phyloP scores from a whole-genome alignment of 345 rosid species.

The Abelmoschus esculentus region DNA sequence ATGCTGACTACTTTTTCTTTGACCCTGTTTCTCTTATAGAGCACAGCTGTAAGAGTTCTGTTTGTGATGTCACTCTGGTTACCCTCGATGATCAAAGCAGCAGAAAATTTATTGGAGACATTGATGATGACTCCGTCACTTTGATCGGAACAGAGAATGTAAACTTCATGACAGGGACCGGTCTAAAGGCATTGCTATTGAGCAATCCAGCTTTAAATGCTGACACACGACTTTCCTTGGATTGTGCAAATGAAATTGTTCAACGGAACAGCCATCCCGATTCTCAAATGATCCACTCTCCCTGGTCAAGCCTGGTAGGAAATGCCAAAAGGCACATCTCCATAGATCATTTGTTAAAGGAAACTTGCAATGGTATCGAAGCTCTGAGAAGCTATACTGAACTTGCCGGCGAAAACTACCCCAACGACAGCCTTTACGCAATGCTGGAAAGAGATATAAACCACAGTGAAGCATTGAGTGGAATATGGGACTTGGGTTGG shows the following conservation, averaged over 20 bases:
- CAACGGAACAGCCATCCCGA: constrained; percentile 39
- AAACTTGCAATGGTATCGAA: constrained; percentile 45
- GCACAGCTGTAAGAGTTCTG: neutral
- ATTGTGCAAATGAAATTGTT: constrained; percentile 54
- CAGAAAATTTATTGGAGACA: neutral
- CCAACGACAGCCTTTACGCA: constrained; percentile 29
- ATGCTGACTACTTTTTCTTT: neutral
- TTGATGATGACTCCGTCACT: neutral
- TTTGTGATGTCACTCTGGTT: neutral
- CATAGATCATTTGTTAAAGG: constrained; percentile 48
- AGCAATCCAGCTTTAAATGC: constrained; percentile 20
- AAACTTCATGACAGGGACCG: constrained; percentile 18
- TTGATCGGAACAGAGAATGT: constrained; percentile 12
- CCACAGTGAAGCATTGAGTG: constrained; percentile 39
- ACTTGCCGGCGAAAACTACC: constrained; percentile 18
- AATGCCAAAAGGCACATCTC: constrained; percentile 21
- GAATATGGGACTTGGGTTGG: constrained; percentile 84
- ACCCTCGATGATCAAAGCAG: constrained; percentile 13
- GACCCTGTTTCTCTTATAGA: neutral
- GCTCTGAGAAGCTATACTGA: constrained; percentile 32
- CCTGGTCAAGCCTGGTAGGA: constrained; percentile 13
- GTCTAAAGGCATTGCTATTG: constrained; percentile 37
- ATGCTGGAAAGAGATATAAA: constrained; percentile 53
- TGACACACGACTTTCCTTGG: constrained; percentile 37
- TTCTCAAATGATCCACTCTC: constrained; percentile 23